Conservation (phyloP, 2,329 filamentous ascomycete species). For the Exserohilum turcica region DNA sequence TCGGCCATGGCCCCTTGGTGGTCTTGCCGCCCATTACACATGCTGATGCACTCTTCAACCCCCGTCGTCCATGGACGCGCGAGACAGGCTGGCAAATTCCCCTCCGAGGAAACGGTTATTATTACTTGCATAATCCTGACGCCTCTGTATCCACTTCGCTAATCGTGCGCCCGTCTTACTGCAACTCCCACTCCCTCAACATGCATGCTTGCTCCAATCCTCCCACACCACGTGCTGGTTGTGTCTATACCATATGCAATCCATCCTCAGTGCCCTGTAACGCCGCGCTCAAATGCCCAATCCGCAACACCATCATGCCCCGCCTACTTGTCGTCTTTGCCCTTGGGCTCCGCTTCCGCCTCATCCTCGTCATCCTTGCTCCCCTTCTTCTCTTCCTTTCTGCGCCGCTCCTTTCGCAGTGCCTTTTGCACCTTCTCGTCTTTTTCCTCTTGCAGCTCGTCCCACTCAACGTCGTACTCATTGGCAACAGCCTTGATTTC, state of each 20-base stretch:
- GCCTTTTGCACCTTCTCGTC: slow-evolving; percentile 63
- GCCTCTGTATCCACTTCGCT: slow-evolving; percentile 1
- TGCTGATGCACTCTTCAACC: slow-evolving; percentile 1
- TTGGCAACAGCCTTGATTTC: slow-evolving; percentile 82
- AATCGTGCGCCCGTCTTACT: slow-evolving; percentile 2
- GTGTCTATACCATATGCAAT: slow-evolving; percentile 5
- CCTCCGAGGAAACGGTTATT: background rate
- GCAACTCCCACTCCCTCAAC: background rate
- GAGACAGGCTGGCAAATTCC: slow-evolving; percentile 1
- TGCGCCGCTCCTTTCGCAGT: slow-evolving; percentile 55
- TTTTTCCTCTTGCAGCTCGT: slow-evolving; percentile 74
- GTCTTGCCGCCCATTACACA: slow-evolving; percentile 1
- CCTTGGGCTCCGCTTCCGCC: slow-evolving; percentile 10
- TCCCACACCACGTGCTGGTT: background rate
- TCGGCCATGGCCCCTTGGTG: background rate
- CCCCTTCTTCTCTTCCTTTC: slow-evolving; percentile 43
- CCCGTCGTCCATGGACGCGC: background rate
- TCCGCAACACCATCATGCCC: background rate
- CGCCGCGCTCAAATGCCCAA: slow-evolving; percentile 14
- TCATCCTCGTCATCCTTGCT: slow-evolving; percentile 44
- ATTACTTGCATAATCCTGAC: slow-evolving; percentile 11
- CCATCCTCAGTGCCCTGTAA: slow-evolving; percentile 5
- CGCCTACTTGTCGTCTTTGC: slow-evolving; percentile 3
- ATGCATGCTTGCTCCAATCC: background rate
- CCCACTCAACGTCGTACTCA: slow-evolving; percentile 91